Evolutionary conservation across 2,329 filamentous ascomycete genomes (phyloP), one percentile per base, ranked within the genome.

Genomic region (Cryphonectria nitschkei): DNA sequence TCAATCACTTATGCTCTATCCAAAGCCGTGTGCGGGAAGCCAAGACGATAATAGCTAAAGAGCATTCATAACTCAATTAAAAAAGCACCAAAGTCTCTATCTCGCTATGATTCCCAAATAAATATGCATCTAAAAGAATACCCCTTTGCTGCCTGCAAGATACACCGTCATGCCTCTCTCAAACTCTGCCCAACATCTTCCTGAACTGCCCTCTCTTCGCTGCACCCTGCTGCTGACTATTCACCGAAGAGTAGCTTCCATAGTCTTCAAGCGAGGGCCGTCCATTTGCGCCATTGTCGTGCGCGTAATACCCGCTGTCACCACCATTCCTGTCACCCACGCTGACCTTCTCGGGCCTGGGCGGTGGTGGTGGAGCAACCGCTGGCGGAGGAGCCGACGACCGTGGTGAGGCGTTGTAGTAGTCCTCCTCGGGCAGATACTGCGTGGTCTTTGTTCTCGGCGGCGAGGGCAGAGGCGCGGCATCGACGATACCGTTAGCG

Each of bases 261-360:
- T 71, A 71, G 16, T 73, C 66, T 32, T 71, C 68, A 41, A 62
- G 9, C 29, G 64, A 63, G 9, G 67, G 68, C 39, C 61, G 34
- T 39, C 56, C 56, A 16, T 50, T 63, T 41, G 46, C 29, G 64
- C 64, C 26, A n/a, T 52, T 61, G 6, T 60, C 50, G 22, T 71
- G 46, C n/a, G 58, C 63, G 16, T 67, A 67, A 26, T 72, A 70
- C 1, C 62, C 50, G 3, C 54, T 50, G 46, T 50, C 68, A 26
- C 68, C 68, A 2, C 58, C 58, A 61, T 61, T 77, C 75, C n/a
- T 76, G 74, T 43, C 61, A 14, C 46, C 61, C 0, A 74, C 43
- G 41, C 77, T 75, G 34, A 80, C 74, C 76, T 80, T 80, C 52
- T 79, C 78, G 0, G 79, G 79, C 2, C 79, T 75, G 0, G 78